Conservation (phyloP, 139 green algal genomes). For the Eudorina sp. region DNA sequence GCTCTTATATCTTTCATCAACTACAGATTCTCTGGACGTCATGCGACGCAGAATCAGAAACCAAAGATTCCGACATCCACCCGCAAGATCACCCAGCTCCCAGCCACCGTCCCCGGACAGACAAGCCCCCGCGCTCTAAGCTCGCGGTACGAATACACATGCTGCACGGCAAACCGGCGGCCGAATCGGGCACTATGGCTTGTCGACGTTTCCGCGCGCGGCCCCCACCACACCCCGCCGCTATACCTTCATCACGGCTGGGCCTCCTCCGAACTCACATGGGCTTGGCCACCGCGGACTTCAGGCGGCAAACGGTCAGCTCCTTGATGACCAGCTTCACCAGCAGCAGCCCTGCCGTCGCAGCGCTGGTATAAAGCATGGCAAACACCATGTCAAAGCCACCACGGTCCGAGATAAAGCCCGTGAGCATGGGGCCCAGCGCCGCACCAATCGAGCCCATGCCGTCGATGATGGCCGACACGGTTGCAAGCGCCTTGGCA, state of each 20-base stretch:
- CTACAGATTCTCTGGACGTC: no score
- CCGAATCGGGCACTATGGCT: neutral
- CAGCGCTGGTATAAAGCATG: conserved; percentile 86
- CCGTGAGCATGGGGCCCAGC: conserved; percentile 92
- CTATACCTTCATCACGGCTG: neutral
- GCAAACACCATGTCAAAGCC: conserved; percentile 92
- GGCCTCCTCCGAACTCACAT: neutral
- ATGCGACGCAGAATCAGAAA: no score
- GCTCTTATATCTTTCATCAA: no score
- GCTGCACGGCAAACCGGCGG: neutral
- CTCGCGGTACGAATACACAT: neutral
- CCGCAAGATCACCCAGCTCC: no score
- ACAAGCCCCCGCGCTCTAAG: no score
- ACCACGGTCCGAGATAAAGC: conserved; percentile 82
- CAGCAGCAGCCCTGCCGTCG: conserved; percentile 76
- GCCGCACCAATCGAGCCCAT: conserved; percentile 95
- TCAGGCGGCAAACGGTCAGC: conserved; percentile 24
- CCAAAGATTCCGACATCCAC: no score
- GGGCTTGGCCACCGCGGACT: neutral
- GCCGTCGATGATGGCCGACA: conserved; percentile 98
- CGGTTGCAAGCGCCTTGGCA: conserved; percentile 92
- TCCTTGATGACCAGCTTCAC: conserved; percentile 65
- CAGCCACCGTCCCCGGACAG: no score
- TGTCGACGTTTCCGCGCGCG: neutral
- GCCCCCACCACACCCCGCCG: neutral